These are phyloP conservation scores for Corymbia calophylla DNA, from an alignment of 441 rosid species.

Conservation along the genomic window DNA sequence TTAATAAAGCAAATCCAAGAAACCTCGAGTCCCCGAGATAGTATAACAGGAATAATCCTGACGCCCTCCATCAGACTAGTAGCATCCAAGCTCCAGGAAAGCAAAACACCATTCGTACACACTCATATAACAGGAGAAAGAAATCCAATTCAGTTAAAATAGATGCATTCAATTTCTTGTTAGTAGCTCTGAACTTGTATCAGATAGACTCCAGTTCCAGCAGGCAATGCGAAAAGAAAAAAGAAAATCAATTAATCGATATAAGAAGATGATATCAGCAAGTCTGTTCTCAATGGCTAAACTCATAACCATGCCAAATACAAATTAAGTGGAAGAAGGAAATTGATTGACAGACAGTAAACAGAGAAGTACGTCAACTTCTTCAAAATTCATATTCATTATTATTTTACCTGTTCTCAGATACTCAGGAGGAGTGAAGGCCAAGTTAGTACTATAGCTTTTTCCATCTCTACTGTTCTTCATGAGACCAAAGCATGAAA, in stretches of 20 bases:
- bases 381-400: background rate
- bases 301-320: background rate
- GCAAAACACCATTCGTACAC: background rate
- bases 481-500: conserved; percentile 96
- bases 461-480: conserved; percentile 98
- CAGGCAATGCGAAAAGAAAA: background rate
- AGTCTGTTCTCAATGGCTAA: background rate
- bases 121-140: background rate
- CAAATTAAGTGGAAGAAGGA: background rate
- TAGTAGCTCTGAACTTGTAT: background rate
- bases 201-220: background rate
- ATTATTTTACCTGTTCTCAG: conserved; percentile 68
- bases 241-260: background rate
- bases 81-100: background rate
- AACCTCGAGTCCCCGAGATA: background rate
- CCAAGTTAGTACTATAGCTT: conserved; percentile 97
- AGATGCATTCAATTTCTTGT: background rate
- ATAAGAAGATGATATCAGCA: background rate
- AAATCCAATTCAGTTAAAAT: background rate
- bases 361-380: background rate
- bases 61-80: background rate
- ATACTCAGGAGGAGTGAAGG: conserved; percentile 98
- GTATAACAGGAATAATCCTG: background rate
- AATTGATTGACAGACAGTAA: background rate
- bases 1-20: background rate